Base-by-base conservation (phyloP, 371 early-diverging fungal genomes). In the Synchytrium microbalum region DNA sequence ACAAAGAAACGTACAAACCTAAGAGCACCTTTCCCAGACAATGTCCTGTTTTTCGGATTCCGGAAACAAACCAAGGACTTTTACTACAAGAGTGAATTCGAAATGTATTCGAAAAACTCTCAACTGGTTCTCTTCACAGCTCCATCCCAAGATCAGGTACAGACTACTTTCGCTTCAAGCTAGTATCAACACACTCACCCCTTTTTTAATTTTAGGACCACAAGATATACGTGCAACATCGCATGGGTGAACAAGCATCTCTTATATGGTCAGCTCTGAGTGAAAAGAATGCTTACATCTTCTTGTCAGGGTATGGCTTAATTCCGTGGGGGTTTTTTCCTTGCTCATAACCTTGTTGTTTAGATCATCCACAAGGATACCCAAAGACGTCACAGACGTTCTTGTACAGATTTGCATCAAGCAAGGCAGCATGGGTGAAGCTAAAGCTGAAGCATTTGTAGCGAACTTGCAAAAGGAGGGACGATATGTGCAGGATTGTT, bases 401-500 rank as follows among this genome's bases (percentile, higher is more conserved):
- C 75, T 95, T 28, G 79, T 79, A 33, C 72, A 79, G 10, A 75
- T 89, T 2, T 81, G 89, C 57, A 74, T 76, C 54, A 65, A 69
- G 28, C 71, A 84, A 29, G 89, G 87, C 0, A 67, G 68, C 0
- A 64, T 88, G 72, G 60, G 75, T 56, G 75, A 76, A 0, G 82
- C 78, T 24, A 81, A 85, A 38, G 91, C 93, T 2, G 73, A 75
- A 14, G 69, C 38, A 8, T 88, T 86, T 60, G 71, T 92, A 57
- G 72, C 38, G 14, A 55, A 60, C 3, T 78, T 93, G 81, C 83
- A 78, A 63, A 86, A 83, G 63, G 71, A 77, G 2, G 79, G 87
- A 13, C 76, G 90, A 64, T 92, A 86, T 69, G 92, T 92, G 75
- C 87, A 91, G 65, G 95, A 95, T 63, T 90, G 91, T 63, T 95